Base-by-base conservation (phyloP, 73 alveolate species). In the Durusdinium trenchii region DNA sequence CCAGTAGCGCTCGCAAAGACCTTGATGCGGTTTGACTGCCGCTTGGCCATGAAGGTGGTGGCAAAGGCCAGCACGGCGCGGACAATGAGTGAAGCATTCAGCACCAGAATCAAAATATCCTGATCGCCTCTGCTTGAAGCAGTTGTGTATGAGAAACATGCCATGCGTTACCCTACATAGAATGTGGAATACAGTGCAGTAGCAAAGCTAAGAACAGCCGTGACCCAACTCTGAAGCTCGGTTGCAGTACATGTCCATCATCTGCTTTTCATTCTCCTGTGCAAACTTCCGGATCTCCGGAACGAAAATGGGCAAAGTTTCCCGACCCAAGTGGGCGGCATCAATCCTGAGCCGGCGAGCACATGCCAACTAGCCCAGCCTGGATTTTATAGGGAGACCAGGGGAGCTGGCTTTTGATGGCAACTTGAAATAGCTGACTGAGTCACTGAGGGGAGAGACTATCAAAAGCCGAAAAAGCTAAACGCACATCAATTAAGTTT, bases 251-350 rank as follows among this genome's bases (percentile, higher is more conserved):
- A 67, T 64, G 38, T 51, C 64, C 97, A 91, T 91, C 23, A 91
- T 48, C 97, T 91, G 97, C 76, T 69, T 69, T 38, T n/a, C 89
- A 47, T 91, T 91, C 60, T 91, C 97, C 50, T 91, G 97, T 1
- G 89, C 97, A 45, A 91, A 91, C 93, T 93, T 93, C 40, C 99
- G 78, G 36, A 93, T 47, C 64, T 93, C 99, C 32, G 87, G 89
- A 26, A 93, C 99, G 60, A 79, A 60, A 64, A 93, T 93, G 32
- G 99, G 99, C 51, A 75, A 35, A 28, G 78, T 93, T 82, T 93
- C 99, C 69, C 92, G 82, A 10, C 99, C 99, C 90, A 93, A 47
- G 43, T 93, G 78, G 42, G 16, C 28, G 42, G 69, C 32, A 35
- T 93, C 99, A 14, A 93, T 48, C 97, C 97, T 91, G 46, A 47